These are phyloP conservation scores for Eucalyptus pumila DNA, from an alignment of 345 rosid species.

Conservation along the genomic window DNA sequence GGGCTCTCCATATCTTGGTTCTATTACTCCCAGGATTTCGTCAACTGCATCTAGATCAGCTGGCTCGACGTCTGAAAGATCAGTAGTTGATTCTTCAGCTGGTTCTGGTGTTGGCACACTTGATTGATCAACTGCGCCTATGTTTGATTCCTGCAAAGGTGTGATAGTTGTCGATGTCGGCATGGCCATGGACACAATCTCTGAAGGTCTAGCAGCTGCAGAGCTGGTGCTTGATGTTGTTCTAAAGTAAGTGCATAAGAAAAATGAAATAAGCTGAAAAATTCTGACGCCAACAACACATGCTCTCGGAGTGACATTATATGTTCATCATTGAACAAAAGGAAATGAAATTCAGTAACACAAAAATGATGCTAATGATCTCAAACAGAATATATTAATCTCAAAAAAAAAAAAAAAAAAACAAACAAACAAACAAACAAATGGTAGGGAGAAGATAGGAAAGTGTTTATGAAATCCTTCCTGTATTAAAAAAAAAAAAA, in stretches of 20 bases:
- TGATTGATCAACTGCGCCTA: not conserved
- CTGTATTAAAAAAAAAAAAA: not conserved
- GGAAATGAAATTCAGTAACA: not conserved
- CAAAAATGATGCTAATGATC: not conserved
- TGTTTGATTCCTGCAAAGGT: not conserved
- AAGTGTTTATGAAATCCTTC: not conserved
- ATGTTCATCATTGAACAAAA: not conserved
- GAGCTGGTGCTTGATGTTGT: constrained; percentile 35
- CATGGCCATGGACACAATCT: constrained; percentile 18
- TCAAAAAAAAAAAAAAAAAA: not conserved
- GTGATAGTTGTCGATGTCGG: not conserved
- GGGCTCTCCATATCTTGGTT: not conserved
- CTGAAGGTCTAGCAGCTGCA: constrained; percentile 60
- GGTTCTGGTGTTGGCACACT: not conserved
- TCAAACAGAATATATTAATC: not conserved
- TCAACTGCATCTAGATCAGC: not conserved
- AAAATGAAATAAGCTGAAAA: not conserved
- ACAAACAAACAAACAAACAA: not conserved
- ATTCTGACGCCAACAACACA: not conserved
- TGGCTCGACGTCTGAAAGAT: not conserved
- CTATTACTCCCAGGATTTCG: not conserved
- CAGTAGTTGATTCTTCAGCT: not conserved
- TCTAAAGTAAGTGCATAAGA: constrained; percentile 12
- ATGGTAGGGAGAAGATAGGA: not conserved
- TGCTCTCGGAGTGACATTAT: not conserved